phyloP scores from a whole-genome alignment of 306 rosid species.

The Boehmeria nivea region DNA sequence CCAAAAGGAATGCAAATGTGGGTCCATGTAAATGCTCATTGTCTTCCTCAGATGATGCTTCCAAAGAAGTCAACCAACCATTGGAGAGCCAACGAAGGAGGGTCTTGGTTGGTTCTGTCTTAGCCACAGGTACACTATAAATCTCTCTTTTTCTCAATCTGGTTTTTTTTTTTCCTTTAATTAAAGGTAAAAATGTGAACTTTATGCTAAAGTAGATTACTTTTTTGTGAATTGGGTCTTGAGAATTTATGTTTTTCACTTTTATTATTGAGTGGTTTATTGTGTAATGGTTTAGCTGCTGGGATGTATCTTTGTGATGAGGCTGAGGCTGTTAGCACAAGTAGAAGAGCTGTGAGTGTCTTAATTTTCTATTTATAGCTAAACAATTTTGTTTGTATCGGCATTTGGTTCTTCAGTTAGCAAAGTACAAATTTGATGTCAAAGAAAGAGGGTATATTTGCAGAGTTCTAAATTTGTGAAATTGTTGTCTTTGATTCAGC shows the following conservation, averaged over 20 bases:
- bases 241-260: conserved; percentile 2
- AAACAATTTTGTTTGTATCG: no score
- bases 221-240: neutral
- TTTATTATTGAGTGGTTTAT: neutral
- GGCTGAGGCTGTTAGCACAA: conserved; percentile 57
- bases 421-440: no score
- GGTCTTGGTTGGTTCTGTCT: conserved; percentile 51
- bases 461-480: no score
- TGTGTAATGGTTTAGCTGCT: conserved; percentile 32
- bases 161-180: neutral
- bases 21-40: conserved; percentile 44
- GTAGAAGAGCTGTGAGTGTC: conserved; percentile 57
- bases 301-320: conserved; percentile 32
- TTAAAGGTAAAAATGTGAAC: neutral
- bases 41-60: conserved; percentile 29
- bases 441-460: no score
- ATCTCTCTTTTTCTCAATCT: neutral
- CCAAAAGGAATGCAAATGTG: conserved; percentile 29
- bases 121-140: conserved; percentile 52
- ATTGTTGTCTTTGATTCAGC: conserved; percentile 33
- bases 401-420: no score
- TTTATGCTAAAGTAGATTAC: neutral
- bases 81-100: conserved; percentile 64
- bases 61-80: conserved; percentile 30
- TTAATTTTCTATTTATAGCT: neutral